Base-by-base conservation (phyloP, 2,329 filamentous ascomycete genomes). In the Aspergillus sp. region DNA sequence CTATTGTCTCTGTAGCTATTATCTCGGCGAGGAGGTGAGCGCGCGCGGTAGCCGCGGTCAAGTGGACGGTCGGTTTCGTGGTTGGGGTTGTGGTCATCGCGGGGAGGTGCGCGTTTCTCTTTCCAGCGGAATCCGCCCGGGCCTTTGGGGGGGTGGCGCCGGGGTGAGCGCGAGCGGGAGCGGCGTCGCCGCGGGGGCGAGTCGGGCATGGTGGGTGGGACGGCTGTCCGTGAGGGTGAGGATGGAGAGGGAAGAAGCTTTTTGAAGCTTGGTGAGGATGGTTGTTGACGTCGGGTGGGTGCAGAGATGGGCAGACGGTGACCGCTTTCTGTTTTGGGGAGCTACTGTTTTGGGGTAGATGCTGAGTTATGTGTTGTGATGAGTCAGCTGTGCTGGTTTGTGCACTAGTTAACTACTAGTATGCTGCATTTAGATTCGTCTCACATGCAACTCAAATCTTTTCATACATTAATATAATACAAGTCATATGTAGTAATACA, bases 41-140 rank as follows among this genome's bases (percentile, higher is more conserved):
- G 62, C 23, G 61, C 75, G 60, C 77, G 72, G 58, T 86, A 86
- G 55, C 84, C 83, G 63, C 84, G 78, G 59, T 85, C 82, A 63
- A 84, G 76, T 59, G 76, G 76, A 60, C 80, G 75, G 30, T 83
- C 80, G 41, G 79, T 76, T 39, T 81, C 78, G 10, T 19, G 17
- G 2, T 19, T 19, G 17, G 17, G 17, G 17, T 66, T 62, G 53
- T 80, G 62, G 53, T 80, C 77, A 62, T 81, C 78, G 63, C 82
- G 79, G 54, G 82, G 77, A 30, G 77, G 75, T 13, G 32, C 32
- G 41, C 82, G 79, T 65, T 81, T 80, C 42, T 81, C 78, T 57
- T 82, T 82, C 79, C 80, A 81, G 59, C 77, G 76, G 66, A 81
- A 81, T 2, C 80, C 80, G 44, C 76, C 72, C 50, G 68, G 71